Percentiles rank a stretch among this genome's conserved stretches.
Evolutionary conservation across 495 filamentous ascomycete genomes (phyloP).

Genomic region (Penicillium odoratum): DNA sequence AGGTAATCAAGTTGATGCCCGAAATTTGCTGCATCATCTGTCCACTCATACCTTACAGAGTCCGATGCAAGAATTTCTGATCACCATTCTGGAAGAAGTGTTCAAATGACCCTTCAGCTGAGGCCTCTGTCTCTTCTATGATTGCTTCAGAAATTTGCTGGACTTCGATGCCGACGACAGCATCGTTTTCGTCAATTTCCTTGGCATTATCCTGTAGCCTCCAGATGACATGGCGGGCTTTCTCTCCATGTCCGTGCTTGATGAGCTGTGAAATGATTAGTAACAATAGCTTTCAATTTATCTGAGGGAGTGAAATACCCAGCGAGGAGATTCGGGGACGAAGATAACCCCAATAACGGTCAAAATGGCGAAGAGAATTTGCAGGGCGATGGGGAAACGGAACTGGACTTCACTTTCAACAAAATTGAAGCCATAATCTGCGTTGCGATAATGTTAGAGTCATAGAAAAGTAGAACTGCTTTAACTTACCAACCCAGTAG

Average conservation of each 20-base stretch:
- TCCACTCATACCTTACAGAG: slow-evolving; percentile 38
- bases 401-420: slow-evolving; percentile 34
- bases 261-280: slow-evolving; percentile 24
- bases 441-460: neutral
- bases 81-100: slow-evolving; percentile 40
- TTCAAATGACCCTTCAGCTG: slow-evolving; percentile 27
- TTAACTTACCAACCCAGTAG: slow-evolving; percentile 35
- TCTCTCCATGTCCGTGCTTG: slow-evolving; percentile 30
- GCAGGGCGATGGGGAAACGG: slow-evolving; percentile 55
- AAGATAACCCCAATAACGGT: slow-evolving; percentile 47
- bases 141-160: slow-evolving; percentile 33
- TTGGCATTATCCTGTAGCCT: slow-evolving; percentile 32
- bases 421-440: slow-evolving; percentile 38
- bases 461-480: neutral
- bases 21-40: slow-evolving; percentile 50
- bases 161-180: slow-evolving; percentile 29
- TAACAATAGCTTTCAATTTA: neutral
- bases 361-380: slow-evolving; percentile 56
- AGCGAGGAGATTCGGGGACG: slow-evolving; percentile 57
- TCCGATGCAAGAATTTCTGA: slow-evolving; percentile 33
- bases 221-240: slow-evolving; percentile 37
- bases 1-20: slow-evolving; percentile 48
- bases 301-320: slow-evolving; percentile 17
- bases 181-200: slow-evolving; percentile 26
- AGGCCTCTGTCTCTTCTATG: slow-evolving; percentile 29